Evolutionary conservation across 129 eudicot species (phyloP), one percentile per base, ranked within the genome.

Genomic region (Helianthus tuberosus): DNA sequence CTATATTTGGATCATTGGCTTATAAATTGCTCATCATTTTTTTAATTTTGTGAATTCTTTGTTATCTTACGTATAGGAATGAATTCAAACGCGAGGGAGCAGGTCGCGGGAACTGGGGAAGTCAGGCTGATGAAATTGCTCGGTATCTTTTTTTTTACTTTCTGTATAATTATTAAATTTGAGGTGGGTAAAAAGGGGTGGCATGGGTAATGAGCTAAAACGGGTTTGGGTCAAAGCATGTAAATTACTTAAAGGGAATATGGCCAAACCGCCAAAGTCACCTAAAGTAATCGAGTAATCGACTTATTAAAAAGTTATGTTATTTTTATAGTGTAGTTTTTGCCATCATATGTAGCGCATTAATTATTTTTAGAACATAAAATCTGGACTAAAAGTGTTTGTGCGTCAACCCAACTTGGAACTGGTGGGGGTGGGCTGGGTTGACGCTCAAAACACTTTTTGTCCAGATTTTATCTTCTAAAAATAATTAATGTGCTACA

Each of bases 61-160:
- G 5, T 66, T 0, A 9, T 16, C 46, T 47, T 0, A 46, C 67
- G 66, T 54, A 59, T 51, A 90, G 99, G 57, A 79, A 81, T 71
- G 97, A 94, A 55, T 16, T 83, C 66, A 94, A 88, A 65, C 89
- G 91, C 0, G 94, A 95, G 50, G 97, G 99, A 77, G 68, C 97
- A 71, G 99, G 97, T 61, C 84, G 94, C 38, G 97, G 99, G 29
- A 91, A 91, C 83, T 95, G 97, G 99, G 99, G 99, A 74, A 80
- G 89, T 27, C 87, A 71, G 72, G 80, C 82, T 75, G 97, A 87
- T 71, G 97, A 87, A 68, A 67, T 95, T 32, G 35, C 84, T 66
- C 83, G 59, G 99, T 70, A 69, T 64, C 48, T 15, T 52, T 76
- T 78, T 13, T 57, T 73, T 12, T 62, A 6, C 5, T 41, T 41